Evolutionary conservation across 169 alveolate genomes (phyloP).

Genomic region (Plasmodium ovale): DNA sequence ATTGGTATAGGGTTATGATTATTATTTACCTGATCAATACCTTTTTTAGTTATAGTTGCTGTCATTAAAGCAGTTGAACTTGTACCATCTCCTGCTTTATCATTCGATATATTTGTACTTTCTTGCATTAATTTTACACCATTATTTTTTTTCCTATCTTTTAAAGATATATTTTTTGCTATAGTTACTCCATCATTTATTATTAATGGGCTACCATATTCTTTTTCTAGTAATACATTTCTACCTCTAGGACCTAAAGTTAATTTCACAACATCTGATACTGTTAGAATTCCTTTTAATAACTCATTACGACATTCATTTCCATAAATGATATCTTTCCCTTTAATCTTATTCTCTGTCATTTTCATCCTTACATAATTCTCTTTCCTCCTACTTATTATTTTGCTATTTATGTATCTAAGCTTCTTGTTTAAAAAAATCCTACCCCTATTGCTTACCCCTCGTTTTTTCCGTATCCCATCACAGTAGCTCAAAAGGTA

Average conservation of each 20-base stretch:
- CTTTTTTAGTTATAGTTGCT: conserved; percentile 89
- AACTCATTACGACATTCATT: conserved; percentile 88
- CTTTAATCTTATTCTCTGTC: conserved; percentile 66
- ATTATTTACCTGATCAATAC: conserved; percentile 90
- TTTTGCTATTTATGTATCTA: conserved; percentile 50
- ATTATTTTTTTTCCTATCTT: conserved; percentile 88
- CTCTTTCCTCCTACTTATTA: conserved; percentile 70
- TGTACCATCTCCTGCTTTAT: conserved; percentile 94
- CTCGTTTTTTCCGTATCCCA: conserved; percentile 17
- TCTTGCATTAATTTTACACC: conserved; percentile 93
- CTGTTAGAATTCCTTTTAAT: conserved; percentile 86
- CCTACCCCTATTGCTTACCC: neutral
- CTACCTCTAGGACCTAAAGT: conserved; percentile 94
- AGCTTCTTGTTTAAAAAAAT: conserved; percentile 24
- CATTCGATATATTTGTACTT: conserved; percentile 91
- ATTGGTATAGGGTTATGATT: conserved; percentile 91
- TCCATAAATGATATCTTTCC: conserved; percentile 85
- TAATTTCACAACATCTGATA: conserved; percentile 90
- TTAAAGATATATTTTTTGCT: conserved; percentile 90
- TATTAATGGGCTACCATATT: conserved; percentile 90
- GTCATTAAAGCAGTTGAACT: conserved; percentile 92
- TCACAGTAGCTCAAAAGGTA: neutral
- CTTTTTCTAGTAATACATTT: conserved; percentile 90
- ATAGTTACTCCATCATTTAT: conserved; percentile 94
- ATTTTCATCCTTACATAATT: conserved; percentile 52